Evolutionary conservation across 2,329 filamentous ascomycete genomes (phyloP).

Genomic region (Colletotrichum somersetense): DNA sequence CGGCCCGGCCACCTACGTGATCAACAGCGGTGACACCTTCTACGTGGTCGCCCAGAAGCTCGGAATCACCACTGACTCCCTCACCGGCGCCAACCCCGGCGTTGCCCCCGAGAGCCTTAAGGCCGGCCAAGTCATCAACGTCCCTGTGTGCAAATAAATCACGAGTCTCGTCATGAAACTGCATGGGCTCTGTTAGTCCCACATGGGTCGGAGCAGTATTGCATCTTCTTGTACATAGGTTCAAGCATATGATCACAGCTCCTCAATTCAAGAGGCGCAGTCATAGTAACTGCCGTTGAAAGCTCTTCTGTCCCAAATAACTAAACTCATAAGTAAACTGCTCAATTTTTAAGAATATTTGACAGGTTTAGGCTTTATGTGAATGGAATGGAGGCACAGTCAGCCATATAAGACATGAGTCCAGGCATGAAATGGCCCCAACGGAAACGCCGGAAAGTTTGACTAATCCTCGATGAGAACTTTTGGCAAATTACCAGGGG

Average conservation of each 20-base stretch:
- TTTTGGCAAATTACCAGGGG: neutral
- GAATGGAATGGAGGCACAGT: neutral
- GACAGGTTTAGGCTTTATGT: neutral
- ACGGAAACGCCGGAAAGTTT: neutral
- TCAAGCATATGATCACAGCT: neutral
- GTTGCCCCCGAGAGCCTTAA: slow-evolving; percentile 9
- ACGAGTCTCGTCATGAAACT: too few relatives aligned
- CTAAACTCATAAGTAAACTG: neutral
- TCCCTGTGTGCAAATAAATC: slow-evolving; percentile 20
- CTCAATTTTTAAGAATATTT: neutral
- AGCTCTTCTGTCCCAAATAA: neutral
- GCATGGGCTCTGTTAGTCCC: neutral
- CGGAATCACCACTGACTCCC: slow-evolving; percentile 49
- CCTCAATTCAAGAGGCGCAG: neutral
- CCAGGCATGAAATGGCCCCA: neutral
- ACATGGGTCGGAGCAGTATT: neutral
- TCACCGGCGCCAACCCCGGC: slow-evolving; percentile 25
- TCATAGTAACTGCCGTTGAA: too few relatives aligned
- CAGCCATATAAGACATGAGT: too few relatives aligned
- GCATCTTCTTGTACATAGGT: neutral
- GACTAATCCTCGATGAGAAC: too few relatives aligned
- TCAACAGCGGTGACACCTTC: slow-evolving; percentile 83
- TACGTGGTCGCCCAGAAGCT: slow-evolving; percentile 88
- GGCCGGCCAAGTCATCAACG: slow-evolving; percentile 24
- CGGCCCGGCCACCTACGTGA: slow-evolving; percentile 59